These are phyloP conservation scores for Cladophialophora exuberans DNA, from an alignment of 2,329 filamentous ascomycete genomes.

Conservation along the genomic window DNA sequence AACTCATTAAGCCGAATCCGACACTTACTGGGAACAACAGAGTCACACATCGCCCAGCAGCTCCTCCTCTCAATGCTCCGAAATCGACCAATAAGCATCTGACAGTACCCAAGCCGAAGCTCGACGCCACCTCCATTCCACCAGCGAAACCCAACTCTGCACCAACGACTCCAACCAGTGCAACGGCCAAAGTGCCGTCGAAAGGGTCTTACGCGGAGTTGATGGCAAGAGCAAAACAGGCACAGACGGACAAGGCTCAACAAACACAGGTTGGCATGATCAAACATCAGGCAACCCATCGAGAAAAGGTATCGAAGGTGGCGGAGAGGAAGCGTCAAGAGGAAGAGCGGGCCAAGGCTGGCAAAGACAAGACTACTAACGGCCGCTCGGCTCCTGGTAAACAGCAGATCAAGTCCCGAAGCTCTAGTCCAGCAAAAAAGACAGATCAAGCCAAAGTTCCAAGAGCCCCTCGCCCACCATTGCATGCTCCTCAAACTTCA, in stretches of 20 bases:
- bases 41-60: slow-evolving; percentile 18
- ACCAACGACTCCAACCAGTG: slow-evolving; percentile 19
- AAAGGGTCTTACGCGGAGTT: slow-evolving; percentile 64
- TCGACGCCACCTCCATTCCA: slow-evolving; percentile 15
- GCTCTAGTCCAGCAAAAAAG: slow-evolving; percentile 36
- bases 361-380: slow-evolving; percentile 38
- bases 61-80: slow-evolving; percentile 25
- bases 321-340: slow-evolving; percentile 50
- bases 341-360: slow-evolving; percentile 49
- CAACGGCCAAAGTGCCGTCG: slow-evolving; percentile 38
- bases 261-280: slow-evolving; percentile 52
- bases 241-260: slow-evolving; percentile 45
- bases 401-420: slow-evolving; percentile 23
- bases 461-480: slow-evolving; percentile 26
- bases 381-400: slow-evolving; percentile 34
- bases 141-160: slow-evolving; percentile 15
- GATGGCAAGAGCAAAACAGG: slow-evolving; percentile 60
- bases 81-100: slow-evolving; percentile 9
- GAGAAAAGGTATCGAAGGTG: slow-evolving; percentile 59
- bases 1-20: slow-evolving; percentile 27
- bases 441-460: slow-evolving; percentile 35
- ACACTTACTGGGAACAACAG: slow-evolving; percentile 15
- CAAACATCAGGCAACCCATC: slow-evolving; percentile 58
- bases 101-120: slow-evolving; percentile 10
- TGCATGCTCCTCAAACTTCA: slow-evolving; percentile 28